Evolutionary conservation across 768 basidiomycete genomes (phyloP).

Genomic region (Trametes cubensis): DNA sequence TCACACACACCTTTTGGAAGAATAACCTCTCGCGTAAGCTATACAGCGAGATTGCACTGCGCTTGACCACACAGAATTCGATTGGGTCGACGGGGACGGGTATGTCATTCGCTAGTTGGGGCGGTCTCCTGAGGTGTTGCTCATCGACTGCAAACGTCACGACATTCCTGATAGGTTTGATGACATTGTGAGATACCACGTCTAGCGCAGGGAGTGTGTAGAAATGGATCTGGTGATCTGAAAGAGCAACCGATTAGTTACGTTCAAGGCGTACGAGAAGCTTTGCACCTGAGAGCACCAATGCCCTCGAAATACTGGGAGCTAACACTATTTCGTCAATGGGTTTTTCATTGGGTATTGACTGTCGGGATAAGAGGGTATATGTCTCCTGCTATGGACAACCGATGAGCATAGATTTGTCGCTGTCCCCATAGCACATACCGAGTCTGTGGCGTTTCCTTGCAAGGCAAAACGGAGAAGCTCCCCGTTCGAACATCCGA

Average conservation of each 20-base stretch:
- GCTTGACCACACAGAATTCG: slow-evolving; percentile 76
- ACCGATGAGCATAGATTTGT: background rate
- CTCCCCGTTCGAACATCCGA: slow-evolving; percentile 85
- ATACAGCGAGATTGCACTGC: slow-evolving; percentile 63
- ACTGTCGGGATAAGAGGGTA: slow-evolving; percentile 50
- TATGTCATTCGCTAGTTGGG: slow-evolving; percentile 44
- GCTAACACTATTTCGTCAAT: slow-evolving; percentile 82
- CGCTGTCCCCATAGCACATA: slow-evolving; percentile 30
- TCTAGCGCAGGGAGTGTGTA: slow-evolving; percentile 83
- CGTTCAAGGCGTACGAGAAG: slow-evolving; percentile 13
- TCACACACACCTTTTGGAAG: slow-evolving; percentile 57
- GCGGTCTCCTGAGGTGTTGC: slow-evolving; percentile 57
- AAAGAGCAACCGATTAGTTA: background rate
- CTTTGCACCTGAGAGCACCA: slow-evolving; percentile 73
- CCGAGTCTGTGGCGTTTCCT: slow-evolving; percentile 53
- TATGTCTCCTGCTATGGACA: slow-evolving; percentile 30
- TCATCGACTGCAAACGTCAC: slow-evolving; percentile 84
- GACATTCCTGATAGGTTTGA: slow-evolving; percentile 82
- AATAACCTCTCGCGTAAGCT: slow-evolving; percentile 64
- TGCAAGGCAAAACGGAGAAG: slow-evolving; percentile 79
- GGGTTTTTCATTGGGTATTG: slow-evolving; percentile 65
- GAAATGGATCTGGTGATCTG: slow-evolving; percentile 72
- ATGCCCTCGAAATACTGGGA: slow-evolving; percentile 70
- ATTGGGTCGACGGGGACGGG: slow-evolving; percentile 51
- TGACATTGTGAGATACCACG: slow-evolving; percentile 54